phyloP scores from a whole-genome alignment of 805 yeast genomes.

The Myxozyma neglecta region DNA sequence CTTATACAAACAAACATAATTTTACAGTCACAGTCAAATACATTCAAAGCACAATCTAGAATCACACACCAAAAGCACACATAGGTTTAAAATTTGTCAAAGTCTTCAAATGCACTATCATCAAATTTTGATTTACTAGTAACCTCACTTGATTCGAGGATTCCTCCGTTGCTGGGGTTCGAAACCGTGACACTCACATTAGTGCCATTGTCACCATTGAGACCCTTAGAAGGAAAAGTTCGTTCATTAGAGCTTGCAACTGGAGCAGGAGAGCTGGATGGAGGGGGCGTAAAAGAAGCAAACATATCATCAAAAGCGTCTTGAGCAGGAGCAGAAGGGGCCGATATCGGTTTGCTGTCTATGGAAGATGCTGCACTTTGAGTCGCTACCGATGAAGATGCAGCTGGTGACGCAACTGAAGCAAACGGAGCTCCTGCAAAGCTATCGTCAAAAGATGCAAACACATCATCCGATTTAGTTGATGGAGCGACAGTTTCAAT shows the following conservation, averaged over 20 bases:
- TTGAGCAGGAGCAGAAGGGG: conserved; percentile 3
- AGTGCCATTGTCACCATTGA: conserved; percentile 3
- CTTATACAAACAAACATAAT: neutral
- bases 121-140: neutral
- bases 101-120: conserved; percentile 23
- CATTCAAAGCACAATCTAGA: neutral
- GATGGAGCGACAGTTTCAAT: neutral
- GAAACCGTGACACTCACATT: no score
- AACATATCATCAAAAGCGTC: conserved; percentile 44
- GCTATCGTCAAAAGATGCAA: conserved; percentile 14
- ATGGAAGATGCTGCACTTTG: conserved; percentile 56
- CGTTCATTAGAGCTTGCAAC: conserved; percentile 26
- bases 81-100: conserved; percentile 16
- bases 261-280: conserved; percentile 23
- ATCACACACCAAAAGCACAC: neutral
- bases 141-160: no score
- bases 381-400: conserved; percentile 42
- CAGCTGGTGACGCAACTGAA: conserved; percentile 1
- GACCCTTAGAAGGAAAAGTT: conserved; percentile 26
- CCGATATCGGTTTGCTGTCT: conserved; percentile 47
- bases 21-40: neutral
- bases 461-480: conserved; percentile 33
- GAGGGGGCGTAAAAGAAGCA: conserved; percentile 41
- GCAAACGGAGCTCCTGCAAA: conserved; percentile 24
- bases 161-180: no score